A percentile compares a stretch with the other conserved stretches of the same genome.
Evolutionary conservation across 83 land plant species (phyloP).

Genomic region (Diphasiastrum complanatum): DNA sequence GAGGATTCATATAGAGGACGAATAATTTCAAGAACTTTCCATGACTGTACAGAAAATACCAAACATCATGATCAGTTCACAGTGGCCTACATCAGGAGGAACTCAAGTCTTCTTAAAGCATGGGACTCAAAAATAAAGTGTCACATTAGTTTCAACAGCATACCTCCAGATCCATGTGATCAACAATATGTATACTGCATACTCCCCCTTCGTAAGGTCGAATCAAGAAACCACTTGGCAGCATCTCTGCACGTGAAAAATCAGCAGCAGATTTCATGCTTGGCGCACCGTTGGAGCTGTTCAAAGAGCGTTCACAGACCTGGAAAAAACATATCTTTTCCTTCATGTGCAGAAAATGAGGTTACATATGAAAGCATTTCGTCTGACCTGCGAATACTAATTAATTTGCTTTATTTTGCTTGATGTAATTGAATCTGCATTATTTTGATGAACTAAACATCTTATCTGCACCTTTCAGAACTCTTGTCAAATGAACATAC

Average conservation of each 20-base stretch:
- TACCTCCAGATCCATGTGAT: slow-evolving; percentile 90
- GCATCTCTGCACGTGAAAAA: slow-evolving; percentile 91
- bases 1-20: slow-evolving; percentile 96
- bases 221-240: slow-evolving; percentile 87
- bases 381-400: not conserved
- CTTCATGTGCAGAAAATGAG: not conserved
- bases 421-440: too few relatives aligned
- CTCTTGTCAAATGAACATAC: too few relatives aligned
- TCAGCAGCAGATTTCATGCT: slow-evolving; percentile 47
- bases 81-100: not conserved
- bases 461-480: too few relatives aligned
- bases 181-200: slow-evolving; percentile 84
- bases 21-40: slow-evolving; percentile 90
- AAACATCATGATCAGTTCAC: not conserved
- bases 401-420: too few relatives aligned
- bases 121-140: not conserved
- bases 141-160: not conserved
- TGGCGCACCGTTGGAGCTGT: slow-evolving; percentile 62
- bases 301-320: slow-evolving; percentile 93
- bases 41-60: slow-evolving; percentile 42
- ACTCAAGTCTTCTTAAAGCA: not conserved
- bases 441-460: too few relatives aligned
- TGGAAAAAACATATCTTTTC: slow-evolving; percentile 10
- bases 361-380: not conserved
- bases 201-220: slow-evolving; percentile 95